Percentiles rank a stretch among this genome's conserved stretches.
These are phyloP conservation scores for Bertia moriformis DNA, from an alignment of 2,329 filamentous ascomycete species.

Conservation along the genomic window DNA sequence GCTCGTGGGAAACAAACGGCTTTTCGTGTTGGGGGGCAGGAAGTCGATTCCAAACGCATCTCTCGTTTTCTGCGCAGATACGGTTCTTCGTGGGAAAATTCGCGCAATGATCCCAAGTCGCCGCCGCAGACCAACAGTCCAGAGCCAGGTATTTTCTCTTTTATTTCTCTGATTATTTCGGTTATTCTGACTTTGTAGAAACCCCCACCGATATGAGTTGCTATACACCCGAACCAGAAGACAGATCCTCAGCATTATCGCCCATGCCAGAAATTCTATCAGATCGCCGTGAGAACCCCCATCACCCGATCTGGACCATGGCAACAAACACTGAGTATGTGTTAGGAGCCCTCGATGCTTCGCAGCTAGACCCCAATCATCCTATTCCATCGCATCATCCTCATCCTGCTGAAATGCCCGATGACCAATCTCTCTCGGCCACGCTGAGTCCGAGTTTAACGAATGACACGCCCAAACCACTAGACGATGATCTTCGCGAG, in stretches of 20 bases:
- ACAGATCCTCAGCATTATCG: background rate
- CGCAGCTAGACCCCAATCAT: too few relatives aligned
- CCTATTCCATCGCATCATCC: too few relatives aligned
- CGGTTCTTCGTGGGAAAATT: conserved; percentile 11
- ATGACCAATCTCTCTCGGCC: background rate
- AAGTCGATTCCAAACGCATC: conserved; percentile 16
- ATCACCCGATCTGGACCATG: background rate
- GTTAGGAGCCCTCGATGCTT: too few relatives aligned
- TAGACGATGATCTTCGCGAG: too few relatives aligned
- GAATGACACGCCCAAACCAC: too few relatives aligned
- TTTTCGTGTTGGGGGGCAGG: conserved; percentile 16
- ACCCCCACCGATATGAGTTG: conserved; percentile 20
- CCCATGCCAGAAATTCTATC: background rate
- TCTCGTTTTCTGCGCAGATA: conserved; percentile 16
- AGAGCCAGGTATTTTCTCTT: conserved; percentile 11
- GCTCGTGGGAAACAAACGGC: conserved; percentile 18
- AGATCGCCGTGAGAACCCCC: background rate
- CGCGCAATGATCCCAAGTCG: background rate
- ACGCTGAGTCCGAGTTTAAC: background rate
- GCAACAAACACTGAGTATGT: too few relatives aligned
- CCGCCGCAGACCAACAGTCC: conserved; percentile 11
- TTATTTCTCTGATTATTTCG: background rate
- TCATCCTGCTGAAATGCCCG: background rate
- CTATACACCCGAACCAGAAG: conserved; percentile 6
- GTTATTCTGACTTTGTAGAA: conserved; percentile 6